Base-by-base conservation (phyloP, 2,329 filamentous ascomycete species). In the Nannizzia gypsea region DNA sequence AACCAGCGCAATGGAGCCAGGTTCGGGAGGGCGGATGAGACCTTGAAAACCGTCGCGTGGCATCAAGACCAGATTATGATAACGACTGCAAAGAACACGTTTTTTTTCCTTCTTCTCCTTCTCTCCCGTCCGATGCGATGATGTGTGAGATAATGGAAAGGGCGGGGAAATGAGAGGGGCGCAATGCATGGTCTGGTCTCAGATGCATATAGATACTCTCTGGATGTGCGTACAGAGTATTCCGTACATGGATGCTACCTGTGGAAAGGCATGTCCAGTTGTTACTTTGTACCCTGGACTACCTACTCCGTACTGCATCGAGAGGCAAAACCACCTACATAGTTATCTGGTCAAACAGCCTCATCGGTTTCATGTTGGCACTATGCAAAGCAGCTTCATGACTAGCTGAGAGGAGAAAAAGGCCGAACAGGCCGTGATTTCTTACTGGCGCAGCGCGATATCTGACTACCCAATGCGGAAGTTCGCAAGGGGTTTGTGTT, bases 381-480 rank as follows among this genome's bases (percentile, higher is more conserved):
- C 31, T 36, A 13, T 36, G 6, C 2, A 4, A 6, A 42, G 38
- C n/a, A 17, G 6, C 11, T 6, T 15, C 38, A 42, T 42, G 38
- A 42, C 38, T 6, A 17, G 38, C 38, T 17, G 38, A 15, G 6
- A 3, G 38, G 38, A 42, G 15, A 15, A 42, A 42, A 31, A 20
- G 46, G 20, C 46, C 46, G 46, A 46, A n/a, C 15, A 20, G 40
- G 5, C n/a, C 11, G 6, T 44, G 31, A 8, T 11, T 36, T 36
- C 44, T 50, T 17, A 50, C 22, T 50, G 44, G 44, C 17, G 46
- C 46, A 15, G 26, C 5, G n/a, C 6, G 48, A 26, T 3, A 54
- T 57, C 55, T 22, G 55, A 44, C 22, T 57, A 34, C 55, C 34
- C 55, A 20, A 57, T 40, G 31, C n/a, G 55, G 55, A 57, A 57